Percentiles rank a stretch among this genome's conserved stretches.
Evolutionary conservation across 352 stramenopile genomes (phyloP).

Genomic region (Phytophthora chlamydospora): DNA sequence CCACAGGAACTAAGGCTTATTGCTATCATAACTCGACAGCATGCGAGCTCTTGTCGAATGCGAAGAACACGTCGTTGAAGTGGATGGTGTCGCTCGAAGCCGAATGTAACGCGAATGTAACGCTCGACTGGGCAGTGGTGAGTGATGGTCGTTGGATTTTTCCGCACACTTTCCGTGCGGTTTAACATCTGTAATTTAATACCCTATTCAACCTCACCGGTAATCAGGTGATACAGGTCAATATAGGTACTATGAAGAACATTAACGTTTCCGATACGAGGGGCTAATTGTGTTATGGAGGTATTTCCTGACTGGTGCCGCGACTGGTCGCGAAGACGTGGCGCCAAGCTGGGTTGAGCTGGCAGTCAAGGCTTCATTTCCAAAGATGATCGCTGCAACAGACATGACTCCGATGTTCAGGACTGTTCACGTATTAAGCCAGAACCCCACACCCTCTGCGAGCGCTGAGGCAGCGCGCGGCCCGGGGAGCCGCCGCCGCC

Average conservation of each 20-base stretch:
- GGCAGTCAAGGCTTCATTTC: slow-evolving; percentile 32
- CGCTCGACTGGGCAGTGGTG: background rate
- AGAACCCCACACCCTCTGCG: slow-evolving; percentile 22
- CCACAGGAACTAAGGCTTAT: too few relatives aligned
- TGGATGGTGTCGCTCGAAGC: too few relatives aligned
- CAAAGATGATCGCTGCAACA: slow-evolving; percentile 25
- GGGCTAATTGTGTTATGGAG: too few relatives aligned
- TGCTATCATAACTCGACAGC: too few relatives aligned
- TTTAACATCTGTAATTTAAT: background rate
- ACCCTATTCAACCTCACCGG: background rate
- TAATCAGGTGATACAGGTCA: too few relatives aligned
- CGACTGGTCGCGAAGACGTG: slow-evolving; percentile 4
- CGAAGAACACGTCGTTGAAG: too few relatives aligned
- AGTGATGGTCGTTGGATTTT: slow-evolving; percentile 25
- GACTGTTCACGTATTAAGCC: slow-evolving; percentile 22
- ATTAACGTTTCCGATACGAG: too few relatives aligned
- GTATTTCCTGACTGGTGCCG: background rate
- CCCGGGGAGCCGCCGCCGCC: slow-evolving; percentile 27
- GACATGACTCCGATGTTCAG: slow-evolving; percentile 16
- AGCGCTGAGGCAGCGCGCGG: slow-evolving; percentile 25
- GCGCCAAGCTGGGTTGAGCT: slow-evolving; percentile 23
- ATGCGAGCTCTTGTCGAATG: too few relatives aligned
- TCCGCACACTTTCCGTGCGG: slow-evolving; percentile 28
- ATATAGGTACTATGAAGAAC: too few relatives aligned
- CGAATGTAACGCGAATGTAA: too few relatives aligned